A percentile compares a stretch with the other conserved stretches of the same genome.
Conservation (phyloP, 768 basidiomycete genomes). For the Hygrophorus pudorinus region DNA sequence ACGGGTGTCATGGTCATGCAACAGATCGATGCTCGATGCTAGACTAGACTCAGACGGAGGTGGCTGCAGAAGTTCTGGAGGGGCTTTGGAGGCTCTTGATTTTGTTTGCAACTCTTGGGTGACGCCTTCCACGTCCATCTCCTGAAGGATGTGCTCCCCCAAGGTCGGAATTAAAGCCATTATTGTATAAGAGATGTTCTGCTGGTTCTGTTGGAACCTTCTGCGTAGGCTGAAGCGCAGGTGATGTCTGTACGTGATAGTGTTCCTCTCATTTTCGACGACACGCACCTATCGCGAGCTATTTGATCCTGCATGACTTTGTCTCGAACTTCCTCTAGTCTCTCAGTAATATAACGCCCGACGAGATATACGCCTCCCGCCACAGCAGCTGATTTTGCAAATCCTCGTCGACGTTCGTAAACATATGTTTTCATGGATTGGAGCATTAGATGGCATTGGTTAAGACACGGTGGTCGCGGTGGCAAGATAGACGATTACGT, state of each 20-base stretch:
- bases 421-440: constrained; percentile 35
- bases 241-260: background rate
- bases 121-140: constrained; percentile 56
- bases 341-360: constrained; percentile 46
- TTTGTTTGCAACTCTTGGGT: constrained; percentile 35
- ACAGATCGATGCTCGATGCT: constrained; percentile 25
- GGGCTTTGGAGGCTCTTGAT: constrained; percentile 7
- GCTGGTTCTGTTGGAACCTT: constrained; percentile 68
- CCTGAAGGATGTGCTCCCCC: constrained; percentile 39
- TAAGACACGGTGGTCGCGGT: background rate
- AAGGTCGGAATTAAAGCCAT: constrained; percentile 45
- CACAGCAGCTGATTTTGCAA: constrained; percentile 42
- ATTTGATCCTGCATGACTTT: constrained; percentile 45
- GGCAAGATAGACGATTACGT: background rate
- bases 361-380: constrained; percentile 54
- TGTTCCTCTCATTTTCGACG: constrained; percentile 3
- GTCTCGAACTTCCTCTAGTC: constrained; percentile 59
- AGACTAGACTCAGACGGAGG: constrained; percentile 19
- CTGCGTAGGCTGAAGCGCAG: constrained; percentile 44
- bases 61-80: background rate
- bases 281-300: constrained; percentile 63
- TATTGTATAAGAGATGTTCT: constrained; percentile 67
- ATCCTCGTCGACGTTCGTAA: constrained; percentile 33
- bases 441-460: constrained; percentile 25
- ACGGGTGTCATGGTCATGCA: constrained; percentile 25